phyloP scores from a whole-genome alignment of 306 rosid species.

The Cicer pinnatifidum region DNA sequence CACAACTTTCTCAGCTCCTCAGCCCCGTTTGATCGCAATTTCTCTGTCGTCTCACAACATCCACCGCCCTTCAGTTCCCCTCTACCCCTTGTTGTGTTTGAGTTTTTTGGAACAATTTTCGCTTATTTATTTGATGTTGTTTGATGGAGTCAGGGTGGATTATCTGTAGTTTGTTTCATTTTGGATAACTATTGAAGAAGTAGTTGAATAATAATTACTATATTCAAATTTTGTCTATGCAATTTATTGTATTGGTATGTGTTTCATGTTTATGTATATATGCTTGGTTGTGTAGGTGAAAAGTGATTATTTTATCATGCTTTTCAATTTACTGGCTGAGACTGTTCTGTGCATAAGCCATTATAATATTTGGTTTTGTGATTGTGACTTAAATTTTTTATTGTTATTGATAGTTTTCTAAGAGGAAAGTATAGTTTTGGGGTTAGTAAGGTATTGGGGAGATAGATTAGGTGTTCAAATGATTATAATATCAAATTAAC shows the following conservation, averaged over 20 bases:
- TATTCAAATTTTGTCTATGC: background rate
- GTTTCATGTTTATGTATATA: background rate
- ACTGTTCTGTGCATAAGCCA: background rate
- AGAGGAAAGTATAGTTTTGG: background rate
- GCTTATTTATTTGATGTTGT: conserved; percentile 1
- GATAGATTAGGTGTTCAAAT: background rate
- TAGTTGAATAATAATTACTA: conserved; percentile 29
- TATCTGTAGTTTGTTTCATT: conserved; percentile 25
- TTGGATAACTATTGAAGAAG: conserved; percentile 2
- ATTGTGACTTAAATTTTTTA: background rate
- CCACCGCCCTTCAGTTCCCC: background rate
- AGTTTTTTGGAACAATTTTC: conserved; percentile 23
- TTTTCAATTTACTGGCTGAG: background rate
- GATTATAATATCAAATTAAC: background rate
- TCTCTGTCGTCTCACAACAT: background rate
- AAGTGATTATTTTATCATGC: background rate
- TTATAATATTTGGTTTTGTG: background rate
- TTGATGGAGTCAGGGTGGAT: background rate
- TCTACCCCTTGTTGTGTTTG: background rate
- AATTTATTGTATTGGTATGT: background rate
- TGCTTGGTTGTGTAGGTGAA: conserved; percentile 2
- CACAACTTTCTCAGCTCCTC: conserved; percentile 83
- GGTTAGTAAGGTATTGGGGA: background rate
- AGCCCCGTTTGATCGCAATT: conserved; percentile 81
- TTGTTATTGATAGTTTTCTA: background rate